phyloP scores from a whole-genome alignment of 768 basidiomycete genomes.

The Leccinum longicurvipes region DNA sequence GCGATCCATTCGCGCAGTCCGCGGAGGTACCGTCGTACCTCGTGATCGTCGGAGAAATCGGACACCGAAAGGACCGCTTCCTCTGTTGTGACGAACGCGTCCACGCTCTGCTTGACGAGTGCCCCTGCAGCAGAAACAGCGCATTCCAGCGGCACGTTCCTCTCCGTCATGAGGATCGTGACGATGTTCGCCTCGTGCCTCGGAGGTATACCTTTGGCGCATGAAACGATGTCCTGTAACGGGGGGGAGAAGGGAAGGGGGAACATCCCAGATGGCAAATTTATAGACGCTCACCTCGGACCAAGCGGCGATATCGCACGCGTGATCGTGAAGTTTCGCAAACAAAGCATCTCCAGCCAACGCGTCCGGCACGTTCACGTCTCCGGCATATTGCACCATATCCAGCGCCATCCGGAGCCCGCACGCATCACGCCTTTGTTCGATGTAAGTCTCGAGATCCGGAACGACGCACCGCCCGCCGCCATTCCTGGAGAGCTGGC shows the following conservation, averaged over 20 bases:
- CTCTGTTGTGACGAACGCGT: conserved; percentile 27
- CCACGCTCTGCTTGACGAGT: conserved; percentile 27
- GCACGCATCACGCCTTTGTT: conserved; percentile 43
- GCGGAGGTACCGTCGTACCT: conserved; percentile 40
- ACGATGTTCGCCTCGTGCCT: conserved; percentile 45
- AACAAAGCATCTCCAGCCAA: conserved; percentile 28
- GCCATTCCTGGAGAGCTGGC: conserved; percentile 26
- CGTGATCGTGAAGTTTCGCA: conserved; percentile 35
- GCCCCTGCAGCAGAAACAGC: conserved; percentile 32
- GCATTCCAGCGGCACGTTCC: conserved; percentile 45
- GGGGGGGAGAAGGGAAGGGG: background rate
- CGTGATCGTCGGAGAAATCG: conserved; percentile 16
- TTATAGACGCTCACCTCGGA: conserved; percentile 45
- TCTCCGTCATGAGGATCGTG: conserved; percentile 43
- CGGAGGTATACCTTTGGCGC: conserved; percentile 42
- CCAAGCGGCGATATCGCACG: conserved; percentile 50
- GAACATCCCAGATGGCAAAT: background rate
- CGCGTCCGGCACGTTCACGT: conserved; percentile 37
- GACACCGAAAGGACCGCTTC: conserved; percentile 17
- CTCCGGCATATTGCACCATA: conserved; percentile 51
- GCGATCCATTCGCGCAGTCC: conserved; percentile 54
- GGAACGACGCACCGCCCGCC: conserved; percentile 26
- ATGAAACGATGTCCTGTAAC: conserved; percentile 58
- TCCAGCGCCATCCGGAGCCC: conserved; percentile 50
- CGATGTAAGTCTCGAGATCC: conserved; percentile 46